Conservation (phyloP, 345 rosid genomes). For the Cardamine resedifolia region DNA sequence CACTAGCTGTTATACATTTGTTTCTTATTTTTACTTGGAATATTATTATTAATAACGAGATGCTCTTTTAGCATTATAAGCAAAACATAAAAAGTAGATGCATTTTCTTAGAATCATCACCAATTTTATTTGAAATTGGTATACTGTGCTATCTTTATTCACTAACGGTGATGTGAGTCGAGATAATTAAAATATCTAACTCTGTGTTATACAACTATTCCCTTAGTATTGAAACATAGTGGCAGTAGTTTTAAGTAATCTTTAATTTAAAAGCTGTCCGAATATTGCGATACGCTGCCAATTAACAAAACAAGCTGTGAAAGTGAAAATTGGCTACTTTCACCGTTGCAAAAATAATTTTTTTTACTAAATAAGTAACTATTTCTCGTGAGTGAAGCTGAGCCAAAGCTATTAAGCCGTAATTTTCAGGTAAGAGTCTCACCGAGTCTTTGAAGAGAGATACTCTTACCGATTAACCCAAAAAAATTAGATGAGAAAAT, state of each 20-base stretch:
- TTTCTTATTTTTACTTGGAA: not conserved
- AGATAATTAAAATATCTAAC: not conserved
- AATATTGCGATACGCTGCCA: not conserved
- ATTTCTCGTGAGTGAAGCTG: constrained; percentile 6
- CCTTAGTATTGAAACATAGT: too few relatives aligned
- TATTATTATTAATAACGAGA: too few relatives aligned
- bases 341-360: not conserved
- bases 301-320: not conserved
- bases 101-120: too few relatives aligned
- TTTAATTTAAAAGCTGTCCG: not conserved
- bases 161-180: not conserved
- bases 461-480: too few relatives aligned
- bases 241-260: too few relatives aligned
- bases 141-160: not conserved
- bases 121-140: too few relatives aligned
- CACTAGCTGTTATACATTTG: not conserved
- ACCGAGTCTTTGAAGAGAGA: not conserved
- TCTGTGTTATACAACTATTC: not conserved
- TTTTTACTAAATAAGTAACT: not conserved
- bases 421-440: not conserved
- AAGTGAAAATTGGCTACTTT: not conserved
- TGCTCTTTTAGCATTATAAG: too few relatives aligned
- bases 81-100: too few relatives aligned
- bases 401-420: constrained; percentile 1
- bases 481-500: not conserved